phyloP scores from a whole-genome alignment of 2,329 filamentous ascomycete species.

The Trichophyton schoenleinii region DNA sequence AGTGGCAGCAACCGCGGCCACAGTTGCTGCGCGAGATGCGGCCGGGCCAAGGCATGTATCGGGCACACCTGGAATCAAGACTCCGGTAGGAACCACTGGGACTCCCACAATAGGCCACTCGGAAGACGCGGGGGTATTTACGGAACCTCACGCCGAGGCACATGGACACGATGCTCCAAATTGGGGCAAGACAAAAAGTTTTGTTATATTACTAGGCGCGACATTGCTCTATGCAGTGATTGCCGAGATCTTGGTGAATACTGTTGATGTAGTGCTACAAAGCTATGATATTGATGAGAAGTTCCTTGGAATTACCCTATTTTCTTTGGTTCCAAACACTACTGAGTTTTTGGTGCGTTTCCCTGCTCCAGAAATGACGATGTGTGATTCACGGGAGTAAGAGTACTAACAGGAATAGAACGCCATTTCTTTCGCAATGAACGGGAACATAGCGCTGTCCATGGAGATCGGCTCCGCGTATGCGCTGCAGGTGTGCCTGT shows the following conservation, averaged over 20 bases:
- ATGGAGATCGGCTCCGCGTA: constrained; percentile 99
- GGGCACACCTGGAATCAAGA: constrained; percentile 24
- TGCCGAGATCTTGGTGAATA: constrained; percentile 91
- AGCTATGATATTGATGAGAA: constrained; percentile 91
- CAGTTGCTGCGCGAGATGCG: constrained; percentile 71
- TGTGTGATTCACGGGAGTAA: neutral
- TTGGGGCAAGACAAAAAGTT: constrained; percentile 86
- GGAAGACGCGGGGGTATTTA: constrained; percentile 27
- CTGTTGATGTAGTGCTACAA: constrained; percentile 88
- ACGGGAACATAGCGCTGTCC: constrained; percentile 93
- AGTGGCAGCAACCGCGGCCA: constrained; percentile 81
- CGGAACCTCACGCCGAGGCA: constrained; percentile 31
- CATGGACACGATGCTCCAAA: constrained; percentile 91
- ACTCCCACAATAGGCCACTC: constrained; percentile 27
- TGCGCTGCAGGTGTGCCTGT: constrained; percentile 83
- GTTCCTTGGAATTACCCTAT: constrained; percentile 90
- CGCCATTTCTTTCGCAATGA: constrained; percentile 98
- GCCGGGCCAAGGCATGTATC: constrained; percentile 40
- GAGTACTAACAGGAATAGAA: constrained; percentile 44
- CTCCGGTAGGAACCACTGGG: constrained; percentile 25
- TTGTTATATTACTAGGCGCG: constrained; percentile 74
- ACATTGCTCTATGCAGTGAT: constrained; percentile 93
- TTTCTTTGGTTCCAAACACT: constrained; percentile 93
- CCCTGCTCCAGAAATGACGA: no score
- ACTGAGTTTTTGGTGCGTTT: constrained; percentile 83